Percentiles rank a stretch among this genome's conserved stretches.
Evolutionary conservation across 345 rosid species (phyloP).

Genomic region (Psidium guajava): DNA sequence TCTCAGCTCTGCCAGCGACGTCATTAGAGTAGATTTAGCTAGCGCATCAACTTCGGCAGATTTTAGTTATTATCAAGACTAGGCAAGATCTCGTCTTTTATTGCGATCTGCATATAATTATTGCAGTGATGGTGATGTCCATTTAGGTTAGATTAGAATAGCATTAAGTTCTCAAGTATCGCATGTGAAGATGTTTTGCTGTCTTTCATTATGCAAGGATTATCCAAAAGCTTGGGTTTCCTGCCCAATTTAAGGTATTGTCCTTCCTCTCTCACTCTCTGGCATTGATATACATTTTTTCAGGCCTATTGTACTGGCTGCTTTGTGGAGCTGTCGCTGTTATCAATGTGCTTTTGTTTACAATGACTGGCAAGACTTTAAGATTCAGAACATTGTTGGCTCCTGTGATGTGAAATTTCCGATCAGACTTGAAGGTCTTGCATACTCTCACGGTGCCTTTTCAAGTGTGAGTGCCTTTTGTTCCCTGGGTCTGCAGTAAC

Average conservation of each 20-base stretch:
- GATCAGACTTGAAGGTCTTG: slow-evolving; percentile 73
- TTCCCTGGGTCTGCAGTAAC: neutral
- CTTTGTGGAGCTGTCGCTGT: neutral
- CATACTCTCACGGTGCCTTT: slow-evolving; percentile 70
- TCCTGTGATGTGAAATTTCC: slow-evolving; percentile 79
- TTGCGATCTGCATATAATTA: too few relatives aligned
- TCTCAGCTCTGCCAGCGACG: too few relatives aligned
- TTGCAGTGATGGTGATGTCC: neutral
- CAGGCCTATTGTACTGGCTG: neutral
- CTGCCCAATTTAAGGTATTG: slow-evolving; percentile 78
- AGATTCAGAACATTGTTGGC: slow-evolving; percentile 83
- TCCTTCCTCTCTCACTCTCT: neutral
- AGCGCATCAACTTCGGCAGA: too few relatives aligned
- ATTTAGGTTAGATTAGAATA: neutral
- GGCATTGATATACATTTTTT: neutral
- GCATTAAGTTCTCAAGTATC: neutral
- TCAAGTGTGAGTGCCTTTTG: slow-evolving; percentile 38
- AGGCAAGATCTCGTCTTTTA: too few relatives aligned
- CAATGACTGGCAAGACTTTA: slow-evolving; percentile 45
- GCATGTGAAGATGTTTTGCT: neutral
- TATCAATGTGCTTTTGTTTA: neutral
- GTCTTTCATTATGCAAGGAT: slow-evolving; percentile 62
- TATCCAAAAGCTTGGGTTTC: slow-evolving; percentile 80
- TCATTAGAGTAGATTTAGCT: too few relatives aligned
- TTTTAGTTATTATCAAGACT: too few relatives aligned